phyloP scores from a whole-genome alignment of 2,329 filamentous ascomycete genomes.

The Leptographium wingfieldii region DNA sequence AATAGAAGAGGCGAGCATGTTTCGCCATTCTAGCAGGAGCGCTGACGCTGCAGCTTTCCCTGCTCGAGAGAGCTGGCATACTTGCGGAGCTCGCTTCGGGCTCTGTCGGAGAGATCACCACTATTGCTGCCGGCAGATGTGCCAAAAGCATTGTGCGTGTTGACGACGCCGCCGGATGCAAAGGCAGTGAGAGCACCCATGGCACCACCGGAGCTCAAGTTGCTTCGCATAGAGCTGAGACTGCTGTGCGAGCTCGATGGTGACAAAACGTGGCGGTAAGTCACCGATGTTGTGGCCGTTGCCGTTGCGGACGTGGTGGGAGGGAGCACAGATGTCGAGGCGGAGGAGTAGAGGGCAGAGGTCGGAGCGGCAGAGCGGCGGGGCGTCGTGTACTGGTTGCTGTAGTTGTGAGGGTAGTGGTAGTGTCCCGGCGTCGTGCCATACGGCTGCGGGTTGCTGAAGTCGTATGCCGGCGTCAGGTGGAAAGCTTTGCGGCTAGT shows the following conservation, averaged over 20 bases:
- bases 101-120: slow-evolving; percentile 57
- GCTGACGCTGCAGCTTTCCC: slow-evolving; percentile 47
- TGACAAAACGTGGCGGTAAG: slow-evolving; percentile 36
- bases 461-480: slow-evolving; percentile 65
- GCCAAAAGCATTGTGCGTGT: slow-evolving; percentile 4
- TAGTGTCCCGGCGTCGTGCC: slow-evolving; percentile 27
- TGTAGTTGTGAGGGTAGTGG: slow-evolving; percentile 16
- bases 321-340: slow-evolving; percentile 1
- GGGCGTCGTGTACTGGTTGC: slow-evolving; percentile 11
- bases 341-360: slow-evolving; percentile 16
- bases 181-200: slow-evolving; percentile 9
- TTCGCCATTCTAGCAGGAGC: slow-evolving; percentile 33
- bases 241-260: slow-evolving; percentile 76
- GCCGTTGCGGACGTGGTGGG: slow-evolving; percentile 7
- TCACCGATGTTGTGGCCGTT: slow-evolving; percentile 10
- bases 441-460: slow-evolving; percentile 49
- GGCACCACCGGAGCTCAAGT: slow-evolving; percentile 18
- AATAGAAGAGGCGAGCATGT: background rate
- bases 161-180: slow-evolving; percentile 2
- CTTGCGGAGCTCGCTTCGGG: slow-evolving; percentile 65
- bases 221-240: slow-evolving; percentile 65
- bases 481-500: slow-evolving; percentile 39
- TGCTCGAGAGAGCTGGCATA: slow-evolving; percentile 88
- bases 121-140: slow-evolving; percentile 36
- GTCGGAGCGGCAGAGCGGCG: slow-evolving; percentile 17